Evolutionary conservation across 148 eudicot species (phyloP).

Genomic region (Fagopyrum homotropicum): DNA sequence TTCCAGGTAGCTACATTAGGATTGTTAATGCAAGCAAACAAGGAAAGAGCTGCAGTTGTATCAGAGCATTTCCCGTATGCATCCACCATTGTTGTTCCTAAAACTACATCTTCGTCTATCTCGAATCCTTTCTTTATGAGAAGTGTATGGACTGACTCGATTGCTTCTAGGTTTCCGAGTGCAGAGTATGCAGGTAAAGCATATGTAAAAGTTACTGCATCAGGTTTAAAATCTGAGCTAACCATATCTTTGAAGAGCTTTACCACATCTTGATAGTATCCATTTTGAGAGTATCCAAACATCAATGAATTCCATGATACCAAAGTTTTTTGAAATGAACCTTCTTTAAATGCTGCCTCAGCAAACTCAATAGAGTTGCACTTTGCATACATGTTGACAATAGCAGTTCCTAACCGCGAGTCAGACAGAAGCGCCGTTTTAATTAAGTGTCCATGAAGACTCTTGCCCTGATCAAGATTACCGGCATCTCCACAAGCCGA

Average conservation of each 20-base stretch:
- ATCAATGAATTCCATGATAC: conserved; percentile 41
- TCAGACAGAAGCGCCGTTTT: conserved; percentile 25
- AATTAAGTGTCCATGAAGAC: conserved; percentile 34
- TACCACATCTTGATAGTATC: conserved; percentile 23
- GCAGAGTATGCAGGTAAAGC: conserved; percentile 30
- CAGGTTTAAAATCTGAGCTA: conserved; percentile 22
- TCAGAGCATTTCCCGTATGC: conserved; percentile 41
- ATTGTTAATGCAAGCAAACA: conserved; percentile 23
- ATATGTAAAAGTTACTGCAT: conserved; percentile 34
- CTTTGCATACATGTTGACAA: conserved; percentile 40
- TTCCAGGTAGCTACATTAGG: conserved; percentile 34
- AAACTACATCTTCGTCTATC: conserved; percentile 24
- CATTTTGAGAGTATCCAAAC: conserved; percentile 22
- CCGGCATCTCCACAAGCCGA: conserved; percentile 23
- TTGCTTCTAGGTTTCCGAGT: conserved; percentile 14
- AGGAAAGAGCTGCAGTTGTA: conserved; percentile 19
- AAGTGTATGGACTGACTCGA: conserved; percentile 28
- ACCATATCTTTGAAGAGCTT: conserved; percentile 18
- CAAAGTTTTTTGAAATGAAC: conserved; percentile 23
- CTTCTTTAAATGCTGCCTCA: conserved; percentile 26
- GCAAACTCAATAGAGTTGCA: conserved; percentile 30
- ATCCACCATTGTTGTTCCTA: conserved; percentile 33
- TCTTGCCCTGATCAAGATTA: conserved; percentile 28
- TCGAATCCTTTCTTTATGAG: conserved; percentile 30
- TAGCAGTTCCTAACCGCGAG: conserved; percentile 31